phyloP scores from a whole-genome alignment of 1,139 yeast species.

The Taphrina deformans region DNA sequence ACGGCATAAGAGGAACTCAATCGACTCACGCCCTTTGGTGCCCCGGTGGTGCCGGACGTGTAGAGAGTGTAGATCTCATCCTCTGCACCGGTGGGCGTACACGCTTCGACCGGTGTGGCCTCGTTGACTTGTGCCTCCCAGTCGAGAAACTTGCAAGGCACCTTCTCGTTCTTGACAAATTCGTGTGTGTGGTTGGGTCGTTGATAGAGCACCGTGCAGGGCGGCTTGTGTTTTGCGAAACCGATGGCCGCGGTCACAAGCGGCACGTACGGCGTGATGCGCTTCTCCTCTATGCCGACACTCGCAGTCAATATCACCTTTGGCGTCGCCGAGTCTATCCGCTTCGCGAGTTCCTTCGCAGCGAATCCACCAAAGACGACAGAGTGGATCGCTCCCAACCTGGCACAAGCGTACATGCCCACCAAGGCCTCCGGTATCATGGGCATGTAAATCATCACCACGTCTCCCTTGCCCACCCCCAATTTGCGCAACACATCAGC shows the following conservation, averaged over 20 bases:
- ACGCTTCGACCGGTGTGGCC: conserved; percentile 15
- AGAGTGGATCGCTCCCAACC: conserved; percentile 21
- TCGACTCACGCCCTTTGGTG: conserved; percentile 27
- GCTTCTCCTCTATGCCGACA: conserved; percentile 27
- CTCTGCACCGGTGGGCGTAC: conserved; percentile 14
- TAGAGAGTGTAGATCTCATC: conserved; percentile 23
- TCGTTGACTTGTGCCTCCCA: neutral
- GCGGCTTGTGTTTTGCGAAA: conserved; percentile 8
- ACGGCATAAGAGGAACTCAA: conserved; percentile 14
- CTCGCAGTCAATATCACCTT: conserved; percentile 23
- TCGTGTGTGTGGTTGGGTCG: conserved; percentile 1
- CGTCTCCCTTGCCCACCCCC: conserved; percentile 29
- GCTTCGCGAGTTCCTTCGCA: conserved; percentile 20
- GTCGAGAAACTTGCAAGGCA: neutral
- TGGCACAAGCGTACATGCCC: conserved; percentile 29
- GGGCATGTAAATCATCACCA: conserved; percentile 33
- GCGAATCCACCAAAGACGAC: conserved; percentile 33
- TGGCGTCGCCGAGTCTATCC: conserved; percentile 27
- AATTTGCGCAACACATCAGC: conserved; percentile 15
- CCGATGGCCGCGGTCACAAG: conserved; percentile 19
- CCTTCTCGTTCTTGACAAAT: neutral
- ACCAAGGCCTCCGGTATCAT: conserved; percentile 31
- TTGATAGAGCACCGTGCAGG: conserved; percentile 9
- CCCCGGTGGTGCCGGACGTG: conserved; percentile 32
- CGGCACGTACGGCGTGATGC: conserved; percentile 25